phyloP scores from a whole-genome alignment of 1,139 yeast genomes.

The Yamadazyma songkhlaensis region DNA sequence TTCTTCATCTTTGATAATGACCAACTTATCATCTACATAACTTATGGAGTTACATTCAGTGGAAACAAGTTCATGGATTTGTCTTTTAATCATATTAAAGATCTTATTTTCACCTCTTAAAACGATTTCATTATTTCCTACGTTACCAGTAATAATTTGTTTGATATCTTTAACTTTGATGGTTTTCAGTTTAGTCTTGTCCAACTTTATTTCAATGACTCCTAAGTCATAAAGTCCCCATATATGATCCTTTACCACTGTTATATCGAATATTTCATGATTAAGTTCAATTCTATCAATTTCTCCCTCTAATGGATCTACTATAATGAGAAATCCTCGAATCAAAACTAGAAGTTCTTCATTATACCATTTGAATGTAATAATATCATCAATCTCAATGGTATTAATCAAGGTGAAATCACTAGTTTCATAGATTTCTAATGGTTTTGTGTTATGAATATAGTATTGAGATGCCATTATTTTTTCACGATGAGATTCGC shows the following conservation, averaged over 20 bases:
- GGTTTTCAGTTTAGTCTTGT: slow-evolving; percentile 2
- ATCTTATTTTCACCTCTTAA: slow-evolving; percentile 4
- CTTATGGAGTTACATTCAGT: background rate
- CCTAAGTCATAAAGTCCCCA: slow-evolving; percentile 17
- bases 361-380: slow-evolving; percentile 3
- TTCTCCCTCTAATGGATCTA: slow-evolving; percentile 15
- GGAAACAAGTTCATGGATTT: slow-evolving; percentile 2
- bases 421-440: slow-evolving; percentile 13
- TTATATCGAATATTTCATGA: slow-evolving; percentile 11
- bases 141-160: slow-evolving; percentile 5
- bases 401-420: slow-evolving; percentile 15
- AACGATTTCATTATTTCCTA: slow-evolving; percentile 1
- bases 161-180: slow-evolving; percentile 1
- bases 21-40: slow-evolving; percentile 6
- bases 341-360: slow-evolving; percentile 4
- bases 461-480: slow-evolving; percentile 6
- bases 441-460: slow-evolving; percentile 2
- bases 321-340: slow-evolving; percentile 6
- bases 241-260: slow-evolving; percentile 9
- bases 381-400: slow-evolving; percentile 5
- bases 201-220: slow-evolving; percentile 8
- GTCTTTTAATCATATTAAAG: slow-evolving; percentile 5
- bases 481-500: slow-evolving; percentile 5
- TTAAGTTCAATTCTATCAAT: slow-evolving; percentile 9
- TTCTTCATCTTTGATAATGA: slow-evolving; percentile 8